Evolutionary conservation across 305 asterid species (phyloP), one percentile per base, ranked within the genome.

Genomic region (Petunia hybrid): DNA sequence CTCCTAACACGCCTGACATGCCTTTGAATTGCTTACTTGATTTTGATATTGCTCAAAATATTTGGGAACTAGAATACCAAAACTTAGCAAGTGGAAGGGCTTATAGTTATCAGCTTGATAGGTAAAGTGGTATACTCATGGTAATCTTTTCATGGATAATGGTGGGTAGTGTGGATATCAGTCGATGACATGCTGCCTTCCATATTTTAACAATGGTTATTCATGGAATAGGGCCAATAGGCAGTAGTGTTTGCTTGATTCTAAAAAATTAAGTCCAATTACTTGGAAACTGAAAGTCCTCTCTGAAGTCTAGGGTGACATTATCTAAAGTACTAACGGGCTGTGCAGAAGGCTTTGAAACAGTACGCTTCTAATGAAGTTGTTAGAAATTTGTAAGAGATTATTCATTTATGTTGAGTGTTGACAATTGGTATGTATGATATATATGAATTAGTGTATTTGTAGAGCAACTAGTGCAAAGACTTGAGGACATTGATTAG

Each of bases 111-210:
- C 59, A 45, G 59, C 59, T 45, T 70, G 46, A 31, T 45, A 22
- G 77, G 42, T 70, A 70, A 36, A 48, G 22, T 13, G 45, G 77
- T 48, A 66, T 66, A 40, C 51, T 40, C 31, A 22, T 66, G 51
- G 74, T 67, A 14, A 67, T 67, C 7, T 41, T 14, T 67, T 14
- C 74, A n/a, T 67, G 74, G 55, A 14, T 40, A 42, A 38, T 6
- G 39, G 76, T n/a, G 43, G 76, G 57, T 68, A 43, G n/a, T 68
- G 40, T 68, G n/a, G n/a, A 68, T 68, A 43, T 68, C 76, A 8
- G 57, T 69, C 42, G 56, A 68, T 42, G 57, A 39, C 76, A 8
- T 68, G 40, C 57, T 73, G 31, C 63, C 31, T 22, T 22, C 31
- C 31, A 22, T 22, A 22, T 22, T 22, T 22, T 22, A 22, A 22